These are phyloP conservation scores for Aspergillus eucalypticola DNA, from an alignment of 2,329 filamentous ascomycete genomes.

Conservation along the genomic window DNA sequence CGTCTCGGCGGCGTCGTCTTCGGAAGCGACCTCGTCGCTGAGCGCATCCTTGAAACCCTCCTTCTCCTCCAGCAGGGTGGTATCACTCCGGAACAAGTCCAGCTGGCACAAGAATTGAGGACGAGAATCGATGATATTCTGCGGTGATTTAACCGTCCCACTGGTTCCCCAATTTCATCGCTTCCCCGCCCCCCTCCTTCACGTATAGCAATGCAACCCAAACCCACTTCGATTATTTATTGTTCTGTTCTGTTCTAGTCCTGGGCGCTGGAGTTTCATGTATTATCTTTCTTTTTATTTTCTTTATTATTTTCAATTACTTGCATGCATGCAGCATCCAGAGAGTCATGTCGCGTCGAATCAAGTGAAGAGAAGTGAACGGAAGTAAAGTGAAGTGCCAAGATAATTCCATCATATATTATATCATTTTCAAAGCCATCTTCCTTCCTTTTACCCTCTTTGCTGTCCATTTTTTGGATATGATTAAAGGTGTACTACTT, in stretches of 20 bases:
- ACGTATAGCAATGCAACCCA: not conserved
- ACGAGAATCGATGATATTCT: constrained; percentile 43
- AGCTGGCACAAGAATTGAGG: constrained; percentile 43
- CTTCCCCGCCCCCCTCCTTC: not conserved
- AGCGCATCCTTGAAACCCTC: constrained; percentile 49
- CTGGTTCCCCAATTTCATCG: not conserved
- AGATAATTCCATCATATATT: too few species aligned
- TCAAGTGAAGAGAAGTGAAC: too few species aligned
- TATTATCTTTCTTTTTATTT: too few species aligned
- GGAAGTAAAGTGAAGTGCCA: too few species aligned
- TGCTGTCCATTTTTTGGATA: too few species aligned
- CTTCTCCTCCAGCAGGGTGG: constrained; percentile 47
- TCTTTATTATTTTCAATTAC: not conserved
- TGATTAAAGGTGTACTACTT: too few species aligned
- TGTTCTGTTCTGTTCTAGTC: not conserved
- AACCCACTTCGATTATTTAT: not conserved
- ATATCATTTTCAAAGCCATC: not conserved
- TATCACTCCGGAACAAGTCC: constrained; percentile 41
- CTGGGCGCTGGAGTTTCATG: not conserved
- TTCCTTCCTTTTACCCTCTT: not conserved
- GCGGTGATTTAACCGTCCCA: constrained; percentile 27
- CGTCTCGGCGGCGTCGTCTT: constrained; percentile 58
- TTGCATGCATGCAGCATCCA: not conserved
- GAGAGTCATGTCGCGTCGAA: too few species aligned
- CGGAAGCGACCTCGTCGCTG: constrained; percentile 61